Evolutionary conservation across 768 basidiomycete species (phyloP), one percentile per base, ranked within the genome.

Genomic region (Serendipita sp.): DNA sequence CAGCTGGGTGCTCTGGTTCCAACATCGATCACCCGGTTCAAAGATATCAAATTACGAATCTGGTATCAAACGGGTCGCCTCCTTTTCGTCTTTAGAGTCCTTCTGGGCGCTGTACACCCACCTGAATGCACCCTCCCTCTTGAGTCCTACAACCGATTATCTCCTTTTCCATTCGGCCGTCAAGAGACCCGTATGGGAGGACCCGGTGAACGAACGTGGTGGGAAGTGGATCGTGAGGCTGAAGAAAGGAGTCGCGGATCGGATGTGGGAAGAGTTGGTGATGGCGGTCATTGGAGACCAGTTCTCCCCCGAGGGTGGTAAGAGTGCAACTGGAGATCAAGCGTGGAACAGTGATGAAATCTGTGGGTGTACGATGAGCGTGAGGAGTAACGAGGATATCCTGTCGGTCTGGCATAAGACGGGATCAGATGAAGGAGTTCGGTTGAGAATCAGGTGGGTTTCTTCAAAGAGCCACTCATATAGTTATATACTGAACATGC

Each of bases 201-300:
- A 96, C 74, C 88, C 92, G 13, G 77, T 92, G 65, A 96, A 96
- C 73, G 73, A 84, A 58, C 73, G 83, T 15, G 94, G 94, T 32
- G 94, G 93, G 2, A 95, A 94, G 74, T 98, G 93, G 89, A 95
- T 95, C 62, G 81, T 98, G 65, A 88, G 95, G 63, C 80, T 98
- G 56, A 83, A 85, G 69, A 96, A 98, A 72, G 92, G 92, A 48
- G 80, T 94, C 41, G 84, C 89, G 3, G 92, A 95, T 75, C 84
- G 90, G 34, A 75, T 94, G 62, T 95, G 92, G 92, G 92, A 95
- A 75, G 86, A 89, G 69, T 80, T 92, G 51, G 82, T 95, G 37
- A 78, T 93, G 68, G 89, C 90, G 10, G 79, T 94, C 65, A 82
- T 93, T 65, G 94, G 93, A 2, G 94, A 95, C 72, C 86, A 90